These are phyloP conservation scores for Lactarius hatsudake DNA, from an alignment of 768 basidiomycete species.

Conservation along the genomic window DNA sequence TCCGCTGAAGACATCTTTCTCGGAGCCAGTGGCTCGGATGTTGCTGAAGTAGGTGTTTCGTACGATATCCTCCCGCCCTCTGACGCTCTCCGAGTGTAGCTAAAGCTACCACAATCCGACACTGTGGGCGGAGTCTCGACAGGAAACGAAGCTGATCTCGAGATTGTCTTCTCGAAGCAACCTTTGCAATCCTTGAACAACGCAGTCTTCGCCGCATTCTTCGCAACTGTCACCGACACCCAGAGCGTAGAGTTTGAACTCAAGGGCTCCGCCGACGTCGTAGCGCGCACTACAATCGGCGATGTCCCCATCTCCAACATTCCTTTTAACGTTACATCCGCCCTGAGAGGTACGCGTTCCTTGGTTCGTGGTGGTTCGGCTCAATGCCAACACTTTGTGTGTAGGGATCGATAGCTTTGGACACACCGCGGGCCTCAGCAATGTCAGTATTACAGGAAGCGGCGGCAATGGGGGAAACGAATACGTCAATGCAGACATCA, in stretches of 20 bases:
- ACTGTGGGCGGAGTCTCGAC: slow-evolving; percentile 64
- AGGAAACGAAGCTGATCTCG: slow-evolving; percentile 59
- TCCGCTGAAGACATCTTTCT: slow-evolving; percentile 55
- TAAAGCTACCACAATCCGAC: slow-evolving; percentile 47
- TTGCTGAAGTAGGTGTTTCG: slow-evolving; percentile 48
- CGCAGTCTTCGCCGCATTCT: slow-evolving; percentile 52
- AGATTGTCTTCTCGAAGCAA: slow-evolving; percentile 54
- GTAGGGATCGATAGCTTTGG: slow-evolving; percentile 61
- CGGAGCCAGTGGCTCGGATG: slow-evolving; percentile 44
- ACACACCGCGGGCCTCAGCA: slow-evolving; percentile 47
- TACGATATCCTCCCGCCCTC: slow-evolving; percentile 1
- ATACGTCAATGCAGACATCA: slow-evolving; percentile 57
- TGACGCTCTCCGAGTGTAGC: slow-evolving; percentile 34
- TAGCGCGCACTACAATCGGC: slow-evolving; percentile 60
- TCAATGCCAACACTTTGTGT: background rate
- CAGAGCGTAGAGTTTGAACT: slow-evolving; percentile 45
- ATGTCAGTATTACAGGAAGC: slow-evolving; percentile 62
- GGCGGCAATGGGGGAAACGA: slow-evolving; percentile 60
- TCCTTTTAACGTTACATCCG: slow-evolving; percentile 57
- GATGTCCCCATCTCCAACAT: slow-evolving; percentile 64
- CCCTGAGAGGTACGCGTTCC: slow-evolving; percentile 44
- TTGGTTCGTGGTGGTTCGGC: background rate
- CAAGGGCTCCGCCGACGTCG: slow-evolving; percentile 56
- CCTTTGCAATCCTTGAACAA: slow-evolving; percentile 56
- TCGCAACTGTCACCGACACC: slow-evolving; percentile 56